A percentile compares a stretch with the other conserved stretches of the same genome.
phyloP scores from a whole-genome alignment of 768 basidiomycete genomes.

The Xerocomellus chrysenteron region DNA sequence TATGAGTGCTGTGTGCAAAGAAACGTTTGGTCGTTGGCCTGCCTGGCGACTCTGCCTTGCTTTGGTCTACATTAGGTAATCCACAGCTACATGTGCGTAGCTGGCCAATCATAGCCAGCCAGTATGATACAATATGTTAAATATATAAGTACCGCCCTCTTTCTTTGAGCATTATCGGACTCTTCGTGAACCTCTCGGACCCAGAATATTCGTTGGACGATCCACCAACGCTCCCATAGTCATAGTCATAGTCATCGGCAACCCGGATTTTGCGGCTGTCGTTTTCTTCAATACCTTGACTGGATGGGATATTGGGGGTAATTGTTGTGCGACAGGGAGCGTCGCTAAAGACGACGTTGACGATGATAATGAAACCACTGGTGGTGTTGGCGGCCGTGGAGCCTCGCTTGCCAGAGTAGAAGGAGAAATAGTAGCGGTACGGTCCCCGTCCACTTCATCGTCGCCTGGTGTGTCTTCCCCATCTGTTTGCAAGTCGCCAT shows the following conservation, averaged over 20 bases:
- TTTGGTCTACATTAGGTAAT: constrained; percentile 25
- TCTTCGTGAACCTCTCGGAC: constrained; percentile 33
- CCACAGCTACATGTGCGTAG: neutral
- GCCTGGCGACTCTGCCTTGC: neutral
- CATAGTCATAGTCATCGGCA: constrained; percentile 15
- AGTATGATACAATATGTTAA: constrained; percentile 6
- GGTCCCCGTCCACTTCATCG: constrained; percentile 15
- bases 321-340: constrained; percentile 20
- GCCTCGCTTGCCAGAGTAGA: neutral
- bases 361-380: constrained; percentile 34
- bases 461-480: constrained; percentile 23
- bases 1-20: constrained; percentile 3
- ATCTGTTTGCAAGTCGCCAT: constrained; percentile 18
- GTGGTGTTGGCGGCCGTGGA: constrained; percentile 21
- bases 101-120: too few species aligned
- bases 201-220: constrained; percentile 35
- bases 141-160: constrained; percentile 10
- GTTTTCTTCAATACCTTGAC: constrained; percentile 22
- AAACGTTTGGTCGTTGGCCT: neutral
- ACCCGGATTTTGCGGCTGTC: constrained; percentile 17
- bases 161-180: constrained; percentile 16
- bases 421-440: constrained; percentile 20
- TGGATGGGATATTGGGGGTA: constrained; percentile 3
- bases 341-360: constrained; percentile 40
- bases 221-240: constrained; percentile 30